These are phyloP conservation scores for Xylaria sp. DNA, from an alignment of 2,329 filamentous ascomycete species.

Conservation along the genomic window DNA sequence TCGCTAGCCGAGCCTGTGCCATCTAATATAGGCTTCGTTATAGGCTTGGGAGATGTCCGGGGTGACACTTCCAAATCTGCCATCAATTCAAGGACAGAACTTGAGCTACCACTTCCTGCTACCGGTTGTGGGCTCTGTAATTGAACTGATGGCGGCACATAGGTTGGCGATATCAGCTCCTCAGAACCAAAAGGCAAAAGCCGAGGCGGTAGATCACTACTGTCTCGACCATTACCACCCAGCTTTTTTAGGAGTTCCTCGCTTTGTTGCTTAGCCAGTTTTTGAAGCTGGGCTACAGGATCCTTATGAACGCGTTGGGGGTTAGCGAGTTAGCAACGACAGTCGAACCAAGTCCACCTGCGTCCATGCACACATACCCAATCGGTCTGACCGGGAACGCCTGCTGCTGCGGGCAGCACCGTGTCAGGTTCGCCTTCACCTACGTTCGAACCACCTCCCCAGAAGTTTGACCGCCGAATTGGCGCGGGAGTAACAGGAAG, in stretches of 20 bases:
- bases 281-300: constrained; percentile 75
- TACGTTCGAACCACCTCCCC: constrained; percentile 62
- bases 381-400: constrained; percentile 86
- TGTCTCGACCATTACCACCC: constrained; percentile 51
- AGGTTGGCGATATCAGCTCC: constrained; percentile 57
- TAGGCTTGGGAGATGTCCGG: constrained; percentile 21
- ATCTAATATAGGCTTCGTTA: constrained; percentile 1
- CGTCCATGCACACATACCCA: constrained; percentile 85
- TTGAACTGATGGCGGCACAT: constrained; percentile 54
- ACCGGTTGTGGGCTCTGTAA: constrained; percentile 58
- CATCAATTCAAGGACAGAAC: constrained; percentile 41
- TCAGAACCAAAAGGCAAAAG: constrained; percentile 66
- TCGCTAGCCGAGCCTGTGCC: not conserved
- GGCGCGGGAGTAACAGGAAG: constrained; percentile 91
- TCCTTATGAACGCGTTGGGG: constrained; percentile 67
- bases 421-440: constrained; percentile 63
- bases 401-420: constrained; percentile 78
- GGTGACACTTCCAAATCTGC: constrained; percentile 40
- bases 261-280: constrained; percentile 74
- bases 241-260: constrained; percentile 68
- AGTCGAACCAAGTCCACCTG: constrained; percentile 62
- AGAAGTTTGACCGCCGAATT: constrained; percentile 74
- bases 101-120: constrained; percentile 54
- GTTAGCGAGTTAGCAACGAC: constrained; percentile 68
- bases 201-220: constrained; percentile 60